Conservation (phyloP, 441 rosid genomes). For the Viola pubescens region DNA sequence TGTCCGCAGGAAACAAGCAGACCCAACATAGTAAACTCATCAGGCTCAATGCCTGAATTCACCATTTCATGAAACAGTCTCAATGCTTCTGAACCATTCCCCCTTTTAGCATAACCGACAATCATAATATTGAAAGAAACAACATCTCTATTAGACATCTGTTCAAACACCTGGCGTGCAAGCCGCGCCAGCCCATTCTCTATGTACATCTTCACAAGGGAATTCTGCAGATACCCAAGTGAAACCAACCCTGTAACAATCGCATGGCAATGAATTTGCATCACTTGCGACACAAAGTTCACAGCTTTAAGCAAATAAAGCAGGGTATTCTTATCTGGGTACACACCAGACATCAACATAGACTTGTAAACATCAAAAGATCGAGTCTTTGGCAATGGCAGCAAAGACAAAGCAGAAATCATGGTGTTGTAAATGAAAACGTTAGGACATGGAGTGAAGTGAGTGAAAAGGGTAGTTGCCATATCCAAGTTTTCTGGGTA, state of each 20-base stretch:
- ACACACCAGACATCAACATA: slow-evolving; percentile 33
- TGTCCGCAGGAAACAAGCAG: slow-evolving; percentile 43
- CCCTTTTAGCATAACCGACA: slow-evolving; percentile 41
- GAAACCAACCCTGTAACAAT: slow-evolving; percentile 29
- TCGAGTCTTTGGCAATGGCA: slow-evolving; percentile 7
- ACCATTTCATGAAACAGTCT: slow-evolving; percentile 31
- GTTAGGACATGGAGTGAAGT: slow-evolving; percentile 43
- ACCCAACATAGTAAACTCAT: slow-evolving; percentile 36
- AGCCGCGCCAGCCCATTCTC: slow-evolving; percentile 26
- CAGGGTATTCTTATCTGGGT: slow-evolving; percentile 43
- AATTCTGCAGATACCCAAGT: slow-evolving; percentile 25
- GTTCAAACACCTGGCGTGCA: slow-evolving; percentile 32
- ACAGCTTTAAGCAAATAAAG: slow-evolving; percentile 29
- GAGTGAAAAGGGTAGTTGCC: slow-evolving; percentile 32
- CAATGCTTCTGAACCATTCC: slow-evolving; percentile 35
- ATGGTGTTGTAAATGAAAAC: slow-evolving; percentile 40
- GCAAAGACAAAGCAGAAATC: slow-evolving; percentile 31
- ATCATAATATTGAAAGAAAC: slow-evolving; percentile 39
- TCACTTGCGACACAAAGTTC: slow-evolving; percentile 26
- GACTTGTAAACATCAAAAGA: slow-evolving; percentile 28
- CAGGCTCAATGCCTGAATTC: slow-evolving; percentile 32
- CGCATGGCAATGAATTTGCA: slow-evolving; percentile 47
- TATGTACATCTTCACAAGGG: slow-evolving; percentile 23
- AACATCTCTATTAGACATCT: slow-evolving; percentile 33
- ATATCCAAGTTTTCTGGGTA: slow-evolving; percentile 40